These are phyloP conservation scores for Agrocybe praecox DNA, from an alignment of 768 basidiomycete species.

Conservation along the genomic window DNA sequence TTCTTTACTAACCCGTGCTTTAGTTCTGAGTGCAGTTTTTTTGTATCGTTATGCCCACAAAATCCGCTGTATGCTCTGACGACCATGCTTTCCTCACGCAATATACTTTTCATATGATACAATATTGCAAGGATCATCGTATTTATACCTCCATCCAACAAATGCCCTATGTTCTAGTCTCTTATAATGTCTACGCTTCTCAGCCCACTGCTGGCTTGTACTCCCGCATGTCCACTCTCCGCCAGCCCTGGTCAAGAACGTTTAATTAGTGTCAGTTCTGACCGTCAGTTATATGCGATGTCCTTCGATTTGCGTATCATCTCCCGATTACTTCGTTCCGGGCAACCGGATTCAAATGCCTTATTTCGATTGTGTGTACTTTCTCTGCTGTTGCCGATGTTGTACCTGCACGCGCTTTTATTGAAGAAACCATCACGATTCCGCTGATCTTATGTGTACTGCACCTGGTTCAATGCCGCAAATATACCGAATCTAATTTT, in stretches of 20 bases:
- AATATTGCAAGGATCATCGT: neutral
- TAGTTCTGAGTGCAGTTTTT: conserved; percentile 38
- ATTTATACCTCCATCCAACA: neutral
- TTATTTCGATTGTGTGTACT: too few species aligned
- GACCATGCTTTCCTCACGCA: conserved; percentile 29
- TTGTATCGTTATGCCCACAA: conserved; percentile 31
- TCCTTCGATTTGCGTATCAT: too few species aligned
- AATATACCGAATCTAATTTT: too few species aligned
- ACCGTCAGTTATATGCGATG: too few species aligned
- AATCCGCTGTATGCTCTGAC: conserved; percentile 37
- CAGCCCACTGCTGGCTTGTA: neutral
- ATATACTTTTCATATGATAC: conserved; percentile 20
- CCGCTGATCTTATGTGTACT: too few species aligned
- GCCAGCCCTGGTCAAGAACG: neutral
- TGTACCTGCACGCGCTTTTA: too few species aligned
- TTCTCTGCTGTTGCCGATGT: too few species aligned
- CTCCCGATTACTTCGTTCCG: too few species aligned
- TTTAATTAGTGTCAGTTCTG: too few species aligned
- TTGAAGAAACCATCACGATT: too few species aligned
- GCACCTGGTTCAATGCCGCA: too few species aligned
- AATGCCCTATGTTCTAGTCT: neutral
- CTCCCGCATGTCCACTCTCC: neutral
- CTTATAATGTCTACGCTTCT: neutral
- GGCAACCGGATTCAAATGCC: too few species aligned
- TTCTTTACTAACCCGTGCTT: conserved; percentile 2